phyloP scores from a whole-genome alignment of 495 filamentous ascomycete species.

The Tuber magnatum region DNA sequence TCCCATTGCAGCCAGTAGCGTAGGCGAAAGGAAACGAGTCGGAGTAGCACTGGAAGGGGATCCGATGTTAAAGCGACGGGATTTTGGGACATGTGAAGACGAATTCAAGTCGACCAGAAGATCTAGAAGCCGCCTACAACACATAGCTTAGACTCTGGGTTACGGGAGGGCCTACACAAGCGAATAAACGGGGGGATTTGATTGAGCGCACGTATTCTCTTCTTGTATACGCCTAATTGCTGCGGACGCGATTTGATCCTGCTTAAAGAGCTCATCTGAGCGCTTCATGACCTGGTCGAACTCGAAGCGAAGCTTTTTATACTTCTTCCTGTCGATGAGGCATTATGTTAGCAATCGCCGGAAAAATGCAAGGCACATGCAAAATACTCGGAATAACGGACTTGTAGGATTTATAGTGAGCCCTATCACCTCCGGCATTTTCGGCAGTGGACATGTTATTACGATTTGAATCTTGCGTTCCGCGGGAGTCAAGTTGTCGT shows the following conservation, averaged over 20 bases:
- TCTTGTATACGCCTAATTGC: slow-evolving; percentile 71
- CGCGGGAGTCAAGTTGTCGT: neutral
- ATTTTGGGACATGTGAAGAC: slow-evolving; percentile 62
- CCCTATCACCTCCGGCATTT: slow-evolving; percentile 34
- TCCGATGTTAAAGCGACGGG: slow-evolving; percentile 55
- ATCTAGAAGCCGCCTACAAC: slow-evolving; percentile 64
- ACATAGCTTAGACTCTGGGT: slow-evolving; percentile 27
- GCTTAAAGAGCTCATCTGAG: slow-evolving; percentile 66
- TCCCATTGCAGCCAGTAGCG: slow-evolving; percentile 43
- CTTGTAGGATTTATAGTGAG: slow-evolving; percentile 41
- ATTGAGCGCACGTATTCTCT: slow-evolving; percentile 65
- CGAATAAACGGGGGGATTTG: neutral
- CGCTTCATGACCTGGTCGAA: slow-evolving; percentile 79
- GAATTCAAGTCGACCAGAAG: slow-evolving; percentile 81
- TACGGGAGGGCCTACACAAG: neutral
- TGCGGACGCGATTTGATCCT: slow-evolving; percentile 68
- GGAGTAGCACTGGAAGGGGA: slow-evolving; percentile 36
- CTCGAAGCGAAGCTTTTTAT: slow-evolving; percentile 76
- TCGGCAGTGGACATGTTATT: slow-evolving; percentile 25
- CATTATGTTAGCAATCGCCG: neutral
- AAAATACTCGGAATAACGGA: slow-evolving; percentile 8
- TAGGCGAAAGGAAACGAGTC: slow-evolving; percentile 42
- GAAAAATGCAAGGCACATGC: neutral
- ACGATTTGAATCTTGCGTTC: neutral
- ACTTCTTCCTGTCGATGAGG: slow-evolving; percentile 67